Evolutionary conservation across 768 basidiomycete genomes (phyloP), one percentile per base, ranked within the genome.

Genomic region (Tremella yokohamensis): DNA sequence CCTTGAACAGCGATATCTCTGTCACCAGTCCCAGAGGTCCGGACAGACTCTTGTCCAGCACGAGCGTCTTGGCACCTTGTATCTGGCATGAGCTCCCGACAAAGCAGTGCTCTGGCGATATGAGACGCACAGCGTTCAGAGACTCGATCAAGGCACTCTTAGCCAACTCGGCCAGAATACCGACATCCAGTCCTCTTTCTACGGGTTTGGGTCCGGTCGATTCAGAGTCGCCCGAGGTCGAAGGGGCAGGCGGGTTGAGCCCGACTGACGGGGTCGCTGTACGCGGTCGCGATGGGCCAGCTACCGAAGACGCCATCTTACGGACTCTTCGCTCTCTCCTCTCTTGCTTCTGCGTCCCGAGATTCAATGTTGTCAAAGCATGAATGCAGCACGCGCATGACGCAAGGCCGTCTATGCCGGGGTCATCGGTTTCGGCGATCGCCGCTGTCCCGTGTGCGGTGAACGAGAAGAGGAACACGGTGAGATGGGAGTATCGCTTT

Each of bases 11-110:
- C 1, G 91, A 84, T 0, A 97, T 90, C 67, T 98, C 96, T 1
- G 90, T 93, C n/a, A 98, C 85, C 11, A 99, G 82, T 0, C 94
- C 91, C 39, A 99, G 80, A 0, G 96, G 93, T 0, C 94, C 94
- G 1, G 91, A 87, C 12, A 98, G 79, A 2, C 85, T 81, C 3
- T 88, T 80, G 69, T 97, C 91, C 0, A 99, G 82, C n/a, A 98
- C 89, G 25, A 99, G 84, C 0, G 94, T 99, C 80, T 99, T 98
- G 45, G 88, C 87, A 15, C 93, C 93, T 62, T 71, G 72, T 6
- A 78, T 74, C 71, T 77, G 40, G 11, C 15, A 18, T 15, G 20
- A 42, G 47, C 16, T 15, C 4, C 56, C 34, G 2, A 8, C 26
- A 16, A 11, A 4, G 18, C 53, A 3, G 53, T 15, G 26, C 39